These are phyloP conservation scores for Filobasidium floriforme DNA, from an alignment of 768 basidiomycete species.

Conservation along the genomic window DNA sequence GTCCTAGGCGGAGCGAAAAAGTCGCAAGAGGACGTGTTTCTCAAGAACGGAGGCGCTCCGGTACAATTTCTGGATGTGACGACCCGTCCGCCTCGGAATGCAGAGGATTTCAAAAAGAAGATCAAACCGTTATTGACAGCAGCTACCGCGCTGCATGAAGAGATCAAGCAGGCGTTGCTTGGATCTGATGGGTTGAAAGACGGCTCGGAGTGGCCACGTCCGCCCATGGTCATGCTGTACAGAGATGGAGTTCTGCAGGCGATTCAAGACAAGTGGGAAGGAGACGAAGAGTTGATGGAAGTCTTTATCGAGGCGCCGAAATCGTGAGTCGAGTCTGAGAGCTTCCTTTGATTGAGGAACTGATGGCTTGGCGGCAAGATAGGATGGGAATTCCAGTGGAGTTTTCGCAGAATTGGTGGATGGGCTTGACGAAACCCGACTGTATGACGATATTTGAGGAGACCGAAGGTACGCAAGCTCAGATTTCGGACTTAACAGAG, in stretches of 20 bases:
- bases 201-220: background rate
- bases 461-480: conserved; percentile 3
- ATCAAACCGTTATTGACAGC: background rate
- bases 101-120: background rate
- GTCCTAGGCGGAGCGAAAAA: conserved; percentile 9
- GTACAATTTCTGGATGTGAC: conserved; percentile 5
- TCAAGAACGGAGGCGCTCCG: conserved; percentile 5
- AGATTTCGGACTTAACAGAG: background rate
- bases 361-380: too few species aligned
- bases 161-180: background rate
- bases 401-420: conserved; percentile 16
- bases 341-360: too few species aligned
- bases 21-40: conserved; percentile 6
- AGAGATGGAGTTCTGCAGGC: background rate
- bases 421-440: conserved; percentile 4
- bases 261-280: background rate
- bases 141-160: background rate
- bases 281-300: background rate
- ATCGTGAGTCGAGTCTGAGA: background rate
- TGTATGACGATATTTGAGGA: background rate
- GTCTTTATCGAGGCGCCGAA: conserved; percentile 7
- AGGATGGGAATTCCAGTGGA: conserved; percentile 12
- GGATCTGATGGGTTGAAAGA: conserved; percentile 1
- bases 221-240: conserved; percentile 1
- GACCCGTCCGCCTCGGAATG: background rate